Evolutionary conservation across 805 yeast genomes (phyloP).

Genomic region (Yamadazyma nakazawae): DNA sequence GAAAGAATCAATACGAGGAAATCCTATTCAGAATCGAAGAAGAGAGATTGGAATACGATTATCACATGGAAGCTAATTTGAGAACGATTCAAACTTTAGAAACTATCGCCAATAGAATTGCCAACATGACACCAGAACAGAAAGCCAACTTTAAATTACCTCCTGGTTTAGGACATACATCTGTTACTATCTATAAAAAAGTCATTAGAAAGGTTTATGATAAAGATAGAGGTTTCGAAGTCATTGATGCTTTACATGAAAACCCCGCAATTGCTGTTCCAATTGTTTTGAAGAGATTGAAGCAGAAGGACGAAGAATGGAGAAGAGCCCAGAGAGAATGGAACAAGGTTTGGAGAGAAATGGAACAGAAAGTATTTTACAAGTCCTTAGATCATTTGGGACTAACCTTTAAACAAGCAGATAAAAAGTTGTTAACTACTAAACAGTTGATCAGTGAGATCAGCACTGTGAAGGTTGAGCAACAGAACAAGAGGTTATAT

Average conservation of each 20-base stretch:
- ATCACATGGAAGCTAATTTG: constrained; percentile 89
- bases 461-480: constrained; percentile 88
- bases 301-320: constrained; percentile 99
- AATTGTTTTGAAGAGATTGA: constrained; percentile 83
- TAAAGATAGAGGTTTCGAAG: constrained; percentile 92
- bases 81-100: constrained; percentile 94
- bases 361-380: constrained; percentile 91
- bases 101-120: constrained; percentile 89
- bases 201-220: constrained; percentile 91
- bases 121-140: constrained; percentile 90
- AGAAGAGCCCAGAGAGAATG: constrained; percentile 96
- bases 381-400: constrained; percentile 95
- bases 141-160: constrained; percentile 82
- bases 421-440: constrained; percentile 84
- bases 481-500: constrained; percentile 77
- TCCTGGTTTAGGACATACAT: constrained; percentile 89
- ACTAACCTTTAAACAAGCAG: constrained; percentile 93
- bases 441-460: constrained; percentile 89
- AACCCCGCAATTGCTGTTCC: constrained; percentile 96
- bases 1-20: constrained; percentile 97
- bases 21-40: constrained; percentile 92
- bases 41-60: constrained; percentile 96
- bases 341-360: constrained; percentile 98
- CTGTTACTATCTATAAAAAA: constrained; percentile 87
- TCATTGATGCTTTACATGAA: constrained; percentile 91